A percentile compares a stretch with the other conserved stretches of the same genome.
Conservation (phyloP, 306 rosid species). For the Adenanthera pavonina region DNA sequence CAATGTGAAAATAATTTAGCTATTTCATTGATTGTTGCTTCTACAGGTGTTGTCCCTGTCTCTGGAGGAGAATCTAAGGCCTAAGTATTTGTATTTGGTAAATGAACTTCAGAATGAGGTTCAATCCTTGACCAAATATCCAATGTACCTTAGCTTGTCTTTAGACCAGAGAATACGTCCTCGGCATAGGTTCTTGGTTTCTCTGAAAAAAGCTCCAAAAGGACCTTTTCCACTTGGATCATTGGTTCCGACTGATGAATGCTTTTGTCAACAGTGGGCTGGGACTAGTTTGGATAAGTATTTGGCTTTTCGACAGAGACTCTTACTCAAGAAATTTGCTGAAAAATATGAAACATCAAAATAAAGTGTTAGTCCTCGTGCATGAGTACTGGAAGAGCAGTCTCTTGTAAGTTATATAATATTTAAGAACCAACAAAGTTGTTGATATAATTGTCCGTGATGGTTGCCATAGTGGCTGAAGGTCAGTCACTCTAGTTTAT, state of each 20-base stretch:
- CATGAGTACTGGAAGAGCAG: slow-evolving; percentile 37
- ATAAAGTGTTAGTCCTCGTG: slow-evolving; percentile 35
- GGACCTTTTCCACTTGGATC: slow-evolving; percentile 97
- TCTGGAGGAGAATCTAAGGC: slow-evolving; percentile 90
- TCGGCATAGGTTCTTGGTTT: slow-evolving; percentile 90
- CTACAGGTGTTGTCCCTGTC: slow-evolving; percentile 91
- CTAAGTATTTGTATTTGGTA: slow-evolving; percentile 90
- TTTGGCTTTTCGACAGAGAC: slow-evolving; percentile 80
- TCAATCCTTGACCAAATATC: slow-evolving; percentile 89
- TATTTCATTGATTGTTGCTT: slow-evolving; percentile 30
- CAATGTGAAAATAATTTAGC: slow-evolving; percentile 24
- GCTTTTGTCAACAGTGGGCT: slow-evolving; percentile 94
- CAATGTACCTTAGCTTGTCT: slow-evolving; percentile 92
- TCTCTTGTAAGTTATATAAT: slow-evolving; percentile 25
- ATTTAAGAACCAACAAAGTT: slow-evolving; percentile 8
- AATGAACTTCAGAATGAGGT: slow-evolving; percentile 93
- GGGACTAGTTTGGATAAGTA: slow-evolving; percentile 88
- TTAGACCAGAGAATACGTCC: slow-evolving; percentile 98
- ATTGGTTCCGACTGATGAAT: slow-evolving; percentile 88
- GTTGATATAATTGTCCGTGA: slow-evolving; percentile 11
- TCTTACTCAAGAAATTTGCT: slow-evolving; percentile 74
- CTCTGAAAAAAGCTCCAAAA: slow-evolving; percentile 92
- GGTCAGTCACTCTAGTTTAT: slow-evolving; percentile 32
- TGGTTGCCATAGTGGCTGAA: slow-evolving; percentile 31
- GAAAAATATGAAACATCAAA: slow-evolving; percentile 67